Evolutionary conservation across 2,329 filamentous ascomycete species (phyloP).

Genomic region (Colletotrichum aenigma): DNA sequence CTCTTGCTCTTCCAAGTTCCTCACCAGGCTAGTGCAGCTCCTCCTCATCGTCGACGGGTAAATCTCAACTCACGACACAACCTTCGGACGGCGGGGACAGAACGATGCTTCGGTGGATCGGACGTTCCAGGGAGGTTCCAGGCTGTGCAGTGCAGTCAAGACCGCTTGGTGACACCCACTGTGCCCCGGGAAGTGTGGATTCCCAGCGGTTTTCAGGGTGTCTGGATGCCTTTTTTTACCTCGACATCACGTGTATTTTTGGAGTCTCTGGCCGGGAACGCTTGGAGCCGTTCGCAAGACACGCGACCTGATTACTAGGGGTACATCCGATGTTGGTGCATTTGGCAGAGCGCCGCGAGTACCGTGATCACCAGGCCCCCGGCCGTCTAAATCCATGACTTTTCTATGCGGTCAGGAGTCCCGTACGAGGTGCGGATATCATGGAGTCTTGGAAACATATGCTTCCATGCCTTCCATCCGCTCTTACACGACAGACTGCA

Average conservation of each 20-base stretch:
- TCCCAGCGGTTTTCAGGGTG: background rate
- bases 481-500: background rate
- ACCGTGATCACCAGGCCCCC: background rate
- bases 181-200: background rate
- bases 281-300: background rate
- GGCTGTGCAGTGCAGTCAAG: background rate
- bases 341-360: background rate
- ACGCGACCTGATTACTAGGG: background rate
- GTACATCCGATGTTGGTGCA: background rate
- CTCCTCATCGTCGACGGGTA: background rate
- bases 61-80: background rate
- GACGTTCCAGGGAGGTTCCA: background rate
- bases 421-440: background rate
- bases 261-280: background rate
- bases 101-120: background rate
- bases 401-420: background rate
- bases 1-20: background rate
- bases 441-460: background rate
- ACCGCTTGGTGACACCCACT: slow-evolving; percentile 1
- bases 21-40: background rate
- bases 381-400: background rate
- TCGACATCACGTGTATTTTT: background rate
- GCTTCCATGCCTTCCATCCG: background rate
- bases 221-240: background rate
- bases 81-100: background rate